phyloP scores from a whole-genome alignment of 192 early-diverging fungal genomes.

The Linnemannia exigua region DNA sequence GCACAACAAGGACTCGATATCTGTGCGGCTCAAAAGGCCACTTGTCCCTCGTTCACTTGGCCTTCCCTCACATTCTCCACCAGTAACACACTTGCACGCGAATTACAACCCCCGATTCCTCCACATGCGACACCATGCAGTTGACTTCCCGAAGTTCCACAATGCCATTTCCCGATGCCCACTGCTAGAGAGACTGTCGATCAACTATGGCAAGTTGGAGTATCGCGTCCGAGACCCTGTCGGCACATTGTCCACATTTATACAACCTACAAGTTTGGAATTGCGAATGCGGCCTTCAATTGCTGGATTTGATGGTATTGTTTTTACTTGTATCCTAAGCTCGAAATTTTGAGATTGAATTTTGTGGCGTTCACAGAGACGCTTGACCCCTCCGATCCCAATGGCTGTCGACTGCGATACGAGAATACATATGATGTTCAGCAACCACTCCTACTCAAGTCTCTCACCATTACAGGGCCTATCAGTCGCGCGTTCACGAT shows the following conservation, averaged over 20 bases:
- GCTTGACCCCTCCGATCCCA: background rate
- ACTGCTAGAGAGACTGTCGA: background rate
- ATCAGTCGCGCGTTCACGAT: background rate
- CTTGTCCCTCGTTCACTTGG: no score
- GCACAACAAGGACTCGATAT: no score
- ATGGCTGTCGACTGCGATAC: background rate
- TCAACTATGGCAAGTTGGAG: background rate
- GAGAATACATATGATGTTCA: background rate
- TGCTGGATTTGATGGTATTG: background rate
- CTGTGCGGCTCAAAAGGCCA: no score
- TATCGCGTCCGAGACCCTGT: background rate
- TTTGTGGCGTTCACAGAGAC: background rate
- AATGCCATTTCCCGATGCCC: background rate
- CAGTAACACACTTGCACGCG: background rate
- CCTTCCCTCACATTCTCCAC: background rate
- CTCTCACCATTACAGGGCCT: background rate
- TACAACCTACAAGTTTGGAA: background rate
- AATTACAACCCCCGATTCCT: background rate
- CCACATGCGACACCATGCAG: background rate
- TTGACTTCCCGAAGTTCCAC: background rate
- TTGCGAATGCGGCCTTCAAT: background rate
- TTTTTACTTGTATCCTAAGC: background rate
- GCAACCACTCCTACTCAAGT: background rate
- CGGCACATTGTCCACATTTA: background rate
- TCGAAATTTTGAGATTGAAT: background rate